Evolutionary conservation across 2,329 filamentous ascomycete species (phyloP), one percentile per base, ranked within the genome.

Genomic region (Colletotrichum scovillei): DNA sequence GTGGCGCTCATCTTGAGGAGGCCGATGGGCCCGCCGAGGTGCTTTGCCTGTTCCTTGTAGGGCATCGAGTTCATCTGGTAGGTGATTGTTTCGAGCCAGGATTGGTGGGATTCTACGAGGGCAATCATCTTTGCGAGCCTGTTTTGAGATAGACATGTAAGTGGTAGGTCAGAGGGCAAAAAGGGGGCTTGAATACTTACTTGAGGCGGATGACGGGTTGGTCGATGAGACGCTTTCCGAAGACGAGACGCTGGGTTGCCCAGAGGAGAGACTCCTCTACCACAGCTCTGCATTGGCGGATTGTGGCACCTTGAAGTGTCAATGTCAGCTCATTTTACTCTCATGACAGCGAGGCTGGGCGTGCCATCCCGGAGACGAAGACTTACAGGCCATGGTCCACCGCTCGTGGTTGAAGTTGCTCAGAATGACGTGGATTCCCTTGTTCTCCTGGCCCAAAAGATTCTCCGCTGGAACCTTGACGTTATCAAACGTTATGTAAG

Each of bases 391-490:
- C 92, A 95, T 94, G 83, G 89, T 92, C 88, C 93, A 95, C 38
- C 93, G 89, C 85, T 95, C 94, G 84, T 97, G 94, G 87, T 97
- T 97, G 86, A 97, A 97, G 85, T 97, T 97, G 84, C 89, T 91
- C 80, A 97, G 85, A 79, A 97, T 94, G 35, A 97, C 93, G 74
- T 92, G 89, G 79, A 97, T 95, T 7, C 95, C 95, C 85, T 96
- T 94, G 86, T 97, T 91, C 84, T 97, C 94, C 80, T 94, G 86
- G 74, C 95, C 95, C 6, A 97, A 86, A 19, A 97, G 85, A 82
- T 97, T 92, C 80, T 91, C 89, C 0, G 91, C 92, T 0, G 95
- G 94, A 0, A 97, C 94, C 85, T 95, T 95, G 82, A 95, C 94
- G 76, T 97, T 93, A 83, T 95, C 93, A 81, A 94, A 96, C 63